Evolutionary conservation across 805 yeast species (phyloP).

Genomic region (Ogataea methanolica): DNA sequence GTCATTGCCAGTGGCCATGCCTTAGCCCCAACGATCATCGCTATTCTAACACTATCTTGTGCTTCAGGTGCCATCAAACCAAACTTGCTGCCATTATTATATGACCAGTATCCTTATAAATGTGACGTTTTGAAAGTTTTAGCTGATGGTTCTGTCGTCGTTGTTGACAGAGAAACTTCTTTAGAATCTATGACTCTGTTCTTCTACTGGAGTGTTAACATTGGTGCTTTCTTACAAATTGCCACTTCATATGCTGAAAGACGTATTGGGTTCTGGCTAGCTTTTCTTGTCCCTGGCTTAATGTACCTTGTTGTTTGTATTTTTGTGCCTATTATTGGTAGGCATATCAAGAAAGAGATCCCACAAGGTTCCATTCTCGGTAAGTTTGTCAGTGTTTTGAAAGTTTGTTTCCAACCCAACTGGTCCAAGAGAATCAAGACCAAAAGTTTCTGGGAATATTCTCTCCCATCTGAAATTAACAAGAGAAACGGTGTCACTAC

Average conservation of each 20-base stretch:
- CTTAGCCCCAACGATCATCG: constrained; percentile 38
- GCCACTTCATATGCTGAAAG: constrained; percentile 50
- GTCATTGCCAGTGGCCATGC: constrained; percentile 36
- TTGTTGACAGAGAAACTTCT: constrained; percentile 43
- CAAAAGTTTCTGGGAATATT: constrained; percentile 45
- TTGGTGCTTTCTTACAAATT: constrained; percentile 49
- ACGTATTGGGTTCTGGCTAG: constrained; percentile 51
- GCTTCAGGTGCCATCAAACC: constrained; percentile 56
- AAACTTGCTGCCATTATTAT: constrained; percentile 43
- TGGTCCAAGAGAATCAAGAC: constrained; percentile 37
- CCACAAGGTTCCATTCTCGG: constrained; percentile 46
- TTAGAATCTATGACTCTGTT: constrained; percentile 36
- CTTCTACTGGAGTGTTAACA: constrained; percentile 52
- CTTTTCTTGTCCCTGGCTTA: constrained; percentile 50
- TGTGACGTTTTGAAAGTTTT: constrained; percentile 54
- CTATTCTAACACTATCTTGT: constrained; percentile 34
- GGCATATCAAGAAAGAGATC: constrained; percentile 29
- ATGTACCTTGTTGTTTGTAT: constrained; percentile 50
- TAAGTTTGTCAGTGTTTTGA: constrained; percentile 37
- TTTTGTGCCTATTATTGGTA: constrained; percentile 35
- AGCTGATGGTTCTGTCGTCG: constrained; percentile 62
- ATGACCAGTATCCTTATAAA: constrained; percentile 62
- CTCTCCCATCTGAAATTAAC: constrained; percentile 40
- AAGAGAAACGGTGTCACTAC: constrained; percentile 35
- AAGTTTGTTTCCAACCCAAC: constrained; percentile 38